These are phyloP conservation scores for Penicillium antarcticum DNA, from an alignment of 495 filamentous ascomycete genomes.

Conservation along the genomic window DNA sequence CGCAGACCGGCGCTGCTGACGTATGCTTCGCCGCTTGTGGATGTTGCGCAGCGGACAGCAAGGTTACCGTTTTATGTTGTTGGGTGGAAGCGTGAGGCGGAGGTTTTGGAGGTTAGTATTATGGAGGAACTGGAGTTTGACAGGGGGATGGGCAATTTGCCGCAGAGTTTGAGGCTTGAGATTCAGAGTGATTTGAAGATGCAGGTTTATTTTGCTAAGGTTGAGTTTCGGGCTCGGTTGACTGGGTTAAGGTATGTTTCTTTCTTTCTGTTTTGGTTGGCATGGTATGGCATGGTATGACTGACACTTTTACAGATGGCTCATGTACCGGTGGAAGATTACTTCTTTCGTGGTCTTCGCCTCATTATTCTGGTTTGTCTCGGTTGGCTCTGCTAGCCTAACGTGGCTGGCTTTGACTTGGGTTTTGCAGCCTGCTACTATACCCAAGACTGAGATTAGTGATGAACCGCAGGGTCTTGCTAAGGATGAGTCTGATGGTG, in stretches of 20 bases:
- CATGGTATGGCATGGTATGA: background rate
- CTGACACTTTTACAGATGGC: conserved; percentile 49
- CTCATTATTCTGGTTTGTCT: conserved; percentile 67
- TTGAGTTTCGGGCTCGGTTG: conserved; percentile 69
- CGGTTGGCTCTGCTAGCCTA: conserved; percentile 57
- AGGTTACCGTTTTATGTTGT: conserved; percentile 59
- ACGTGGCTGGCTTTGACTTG: conserved; percentile 53
- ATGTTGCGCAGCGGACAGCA: conserved; percentile 44
- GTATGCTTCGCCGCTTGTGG: conserved; percentile 60
- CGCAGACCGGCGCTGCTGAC: conserved; percentile 65
- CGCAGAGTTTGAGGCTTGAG: conserved; percentile 57
- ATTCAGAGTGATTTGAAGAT: conserved; percentile 62
- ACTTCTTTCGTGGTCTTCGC: conserved; percentile 65
- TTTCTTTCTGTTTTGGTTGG: background rate
- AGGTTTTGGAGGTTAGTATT: conserved; percentile 63
- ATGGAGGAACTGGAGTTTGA: conserved; percentile 66
- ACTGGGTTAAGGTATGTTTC: conserved; percentile 58
- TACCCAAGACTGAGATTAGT: conserved; percentile 23
- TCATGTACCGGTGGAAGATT: conserved; percentile 79
- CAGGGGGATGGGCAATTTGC: conserved; percentile 53
- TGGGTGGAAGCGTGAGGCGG: conserved; percentile 52
- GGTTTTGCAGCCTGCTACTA: conserved; percentile 25
- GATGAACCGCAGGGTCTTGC: conserved; percentile 21
- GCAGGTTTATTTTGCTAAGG: conserved; percentile 68
- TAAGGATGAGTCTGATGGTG: conserved; percentile 29